A percentile compares a stretch with the other conserved stretches of the same genome.
Evolutionary conservation across 2,329 filamentous ascomycete species (phyloP).

Genomic region (Trichoderma pleuroti): DNA sequence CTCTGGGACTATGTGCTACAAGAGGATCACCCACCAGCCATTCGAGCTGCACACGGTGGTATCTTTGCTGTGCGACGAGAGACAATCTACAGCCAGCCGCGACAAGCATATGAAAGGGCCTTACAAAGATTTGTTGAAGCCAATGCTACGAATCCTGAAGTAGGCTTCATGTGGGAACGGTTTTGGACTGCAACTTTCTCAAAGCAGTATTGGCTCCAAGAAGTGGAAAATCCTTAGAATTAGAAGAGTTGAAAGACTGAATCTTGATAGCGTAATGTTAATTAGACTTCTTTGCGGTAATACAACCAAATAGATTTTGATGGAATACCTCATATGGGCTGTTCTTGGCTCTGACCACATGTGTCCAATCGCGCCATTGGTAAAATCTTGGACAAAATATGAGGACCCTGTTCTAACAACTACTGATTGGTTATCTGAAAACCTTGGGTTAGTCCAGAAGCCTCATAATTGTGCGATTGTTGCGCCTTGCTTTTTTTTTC

Average conservation of each 20-base stretch:
- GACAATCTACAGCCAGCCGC: slow-evolving; percentile 9
- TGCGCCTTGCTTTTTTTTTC: not conserved
- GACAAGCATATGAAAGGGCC: slow-evolving; percentile 5
- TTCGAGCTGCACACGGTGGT: slow-evolving; percentile 3
- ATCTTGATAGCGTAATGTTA: not conserved
- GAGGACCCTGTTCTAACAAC: no score
- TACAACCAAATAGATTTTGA: not conserved
- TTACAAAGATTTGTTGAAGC: slow-evolving; percentile 4
- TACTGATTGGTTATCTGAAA: no score
- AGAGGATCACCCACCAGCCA: slow-evolving; percentile 1
- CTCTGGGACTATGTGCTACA: slow-evolving; percentile 2
- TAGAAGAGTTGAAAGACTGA: not conserved
- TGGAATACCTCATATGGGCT: not conserved
- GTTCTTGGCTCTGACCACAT: not conserved
- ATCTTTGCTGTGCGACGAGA: slow-evolving; percentile 13
- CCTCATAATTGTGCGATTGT: not conserved
- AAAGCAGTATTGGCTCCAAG: not conserved
- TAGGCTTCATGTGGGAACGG: slow-evolving; percentile 16
- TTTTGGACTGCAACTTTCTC: slow-evolving; percentile 16
- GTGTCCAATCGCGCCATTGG: not conserved
- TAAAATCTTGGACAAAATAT: not conserved
- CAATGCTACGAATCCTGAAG: slow-evolving; percentile 8
- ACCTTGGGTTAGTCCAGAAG: no score
- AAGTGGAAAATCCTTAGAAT: not conserved
- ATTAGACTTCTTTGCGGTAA: not conserved